Evolutionary conservation across 768 basidiomycete species (phyloP), one percentile per base, ranked within the genome.

Genomic region (Russula dissimulans): DNA sequence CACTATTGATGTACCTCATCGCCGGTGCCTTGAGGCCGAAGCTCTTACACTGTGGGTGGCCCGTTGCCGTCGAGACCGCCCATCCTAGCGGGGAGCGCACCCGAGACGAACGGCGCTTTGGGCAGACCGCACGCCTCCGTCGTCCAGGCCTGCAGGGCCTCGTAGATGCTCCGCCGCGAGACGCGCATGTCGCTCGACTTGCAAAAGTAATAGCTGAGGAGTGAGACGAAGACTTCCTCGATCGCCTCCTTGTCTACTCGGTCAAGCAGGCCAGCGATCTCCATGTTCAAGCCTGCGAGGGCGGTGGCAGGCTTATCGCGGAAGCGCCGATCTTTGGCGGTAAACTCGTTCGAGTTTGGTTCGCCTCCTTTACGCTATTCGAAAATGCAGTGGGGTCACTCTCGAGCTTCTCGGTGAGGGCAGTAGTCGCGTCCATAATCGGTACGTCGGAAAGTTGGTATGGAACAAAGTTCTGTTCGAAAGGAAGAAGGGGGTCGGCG

Each of bases 401-500:
- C 67, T 90, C 86, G 59, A 74, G 75, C 44, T 74, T 68, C 26
- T 69, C 66, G 4, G 82, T 77, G n/a, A 86, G 74, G 29, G 70
- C 72, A 9, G 68, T 63, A 17, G 86, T 65, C 60, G 86, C 76
- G 0, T 70, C 61, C 29, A 72, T 83, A 56, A 97, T 75, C 0
- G 91, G 88, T 42, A 95, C 79, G 46, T 80, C 77, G 14, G 76
- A 76, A 50, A 95, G 75, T 64, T 83, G 76, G 73, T 78, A 78
- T 11, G 76, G 76, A 61, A 87, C 73, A 69, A 86, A 95, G 15
- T 78, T 80, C 41, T 78, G 71, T 69, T 97, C 94, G 80, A 86
- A 92, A 15, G 89, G 87, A 14, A 87, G 75, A 38, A 94, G 76
- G 36, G 94, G 71, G 71, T 97, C 93, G 2, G 89, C 90, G 54